Conservation (phyloP, 2,329 filamentous ascomycete genomes). For the Lachnum nothofagi region DNA sequence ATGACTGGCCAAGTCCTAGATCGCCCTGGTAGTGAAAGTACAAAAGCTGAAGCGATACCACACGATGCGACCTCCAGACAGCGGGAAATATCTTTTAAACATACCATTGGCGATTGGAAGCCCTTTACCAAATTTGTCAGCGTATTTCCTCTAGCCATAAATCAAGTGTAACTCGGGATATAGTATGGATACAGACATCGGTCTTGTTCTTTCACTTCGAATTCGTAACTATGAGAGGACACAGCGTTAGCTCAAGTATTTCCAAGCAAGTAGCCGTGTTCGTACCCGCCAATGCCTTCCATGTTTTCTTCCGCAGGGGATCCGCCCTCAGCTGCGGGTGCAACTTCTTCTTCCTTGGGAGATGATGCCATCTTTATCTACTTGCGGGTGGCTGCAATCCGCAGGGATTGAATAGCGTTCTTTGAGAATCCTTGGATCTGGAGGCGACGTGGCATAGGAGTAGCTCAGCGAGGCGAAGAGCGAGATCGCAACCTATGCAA, state of each 20-base stretch:
- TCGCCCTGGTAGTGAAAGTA: conserved; percentile 38
- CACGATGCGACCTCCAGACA: conserved; percentile 33
- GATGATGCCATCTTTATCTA: not conserved
- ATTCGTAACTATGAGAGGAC: not conserved
- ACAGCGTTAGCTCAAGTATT: not conserved
- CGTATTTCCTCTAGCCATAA: too few species aligned
- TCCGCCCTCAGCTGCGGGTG: not conserved
- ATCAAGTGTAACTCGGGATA: too few species aligned
- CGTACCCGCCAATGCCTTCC: not conserved
- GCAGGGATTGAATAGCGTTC: not conserved
- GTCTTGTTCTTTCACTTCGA: not conserved
- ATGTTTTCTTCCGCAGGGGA: not conserved
- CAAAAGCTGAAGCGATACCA: conserved; percentile 46
- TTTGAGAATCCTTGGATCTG: not conserved
- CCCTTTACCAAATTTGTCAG: too few species aligned
- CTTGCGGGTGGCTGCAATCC: not conserved
- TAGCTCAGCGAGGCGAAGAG: too few species aligned
- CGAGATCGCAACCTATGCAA: too few species aligned
- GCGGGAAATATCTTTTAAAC: conserved; percentile 44
- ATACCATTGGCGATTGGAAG: conserved; percentile 99
- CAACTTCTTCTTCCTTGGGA: not conserved
- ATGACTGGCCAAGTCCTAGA: conserved; percentile 30
- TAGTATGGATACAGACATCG: too few species aligned
- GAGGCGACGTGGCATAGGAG: too few species aligned
- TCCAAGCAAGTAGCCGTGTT: not conserved